Base-by-base conservation (phyloP, 192 early-diverging fungal genomes). In the Borealophlyctis nickersoniae region DNA sequence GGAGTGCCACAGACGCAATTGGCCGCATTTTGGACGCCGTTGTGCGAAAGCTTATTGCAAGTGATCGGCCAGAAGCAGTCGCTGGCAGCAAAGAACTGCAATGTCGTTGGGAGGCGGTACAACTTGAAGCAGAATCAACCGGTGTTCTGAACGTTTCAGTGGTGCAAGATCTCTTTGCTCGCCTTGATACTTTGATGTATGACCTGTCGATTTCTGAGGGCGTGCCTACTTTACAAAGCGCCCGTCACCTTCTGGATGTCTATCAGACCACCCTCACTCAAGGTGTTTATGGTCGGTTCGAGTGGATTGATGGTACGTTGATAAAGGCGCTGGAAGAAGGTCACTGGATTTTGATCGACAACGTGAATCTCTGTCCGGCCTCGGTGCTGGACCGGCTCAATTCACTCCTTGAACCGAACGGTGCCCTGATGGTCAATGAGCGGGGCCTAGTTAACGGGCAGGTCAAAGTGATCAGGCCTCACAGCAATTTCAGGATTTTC, bases 251-350 rank as follows among this genome's bases (percentile, higher is more conserved):
- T 28, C 53, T 71, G 19, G 27, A 30, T 24, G 54, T 50, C 13
- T 65, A 71, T 35, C 28, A 49, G 24, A 63, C 66, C n/a, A 53
- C 60, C 13, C 30, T 65, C 4, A 24, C 49, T 24, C 32, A 49
- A 2, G 75, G 73, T 23, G 59, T 62, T 5, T 67, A 69, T 33
- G 96, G 96, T 16, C 80, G 83, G 19, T 99, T 99, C 67, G 96
- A 99, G 69, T 99, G 96, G 96, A 89, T 96, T 52, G 96, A 99
- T 73, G 93, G 94, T 36, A 84, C 90, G 2, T 78, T 99, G 3
- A 89, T 99, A 29, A 83, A 90, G 31, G 94, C 96, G 2, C 58
- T 99, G 14, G 86, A 92, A 58, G 77, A 90, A 52, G 96, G 95
- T 0, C 80, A 92, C 60, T 99, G 96, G 96, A 76, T 98, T 26